Conservation (phyloP, 306 rosid species). For the Vigna reflexopilosa region DNA sequence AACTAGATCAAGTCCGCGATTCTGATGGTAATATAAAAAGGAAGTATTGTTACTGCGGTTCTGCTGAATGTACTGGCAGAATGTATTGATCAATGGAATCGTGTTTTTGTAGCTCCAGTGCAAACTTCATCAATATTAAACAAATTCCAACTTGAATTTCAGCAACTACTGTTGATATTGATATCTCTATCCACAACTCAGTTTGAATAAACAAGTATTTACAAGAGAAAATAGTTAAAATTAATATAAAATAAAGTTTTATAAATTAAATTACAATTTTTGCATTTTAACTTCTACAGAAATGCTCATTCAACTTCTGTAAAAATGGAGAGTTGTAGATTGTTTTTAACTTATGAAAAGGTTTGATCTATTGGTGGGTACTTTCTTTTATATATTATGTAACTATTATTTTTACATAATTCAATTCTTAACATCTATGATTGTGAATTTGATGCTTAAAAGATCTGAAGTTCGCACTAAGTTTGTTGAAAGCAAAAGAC, state of each 20-base stretch:
- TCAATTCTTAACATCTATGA: too few species aligned
- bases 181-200: not conserved
- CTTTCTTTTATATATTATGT: too few species aligned
- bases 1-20: conserved; percentile 75
- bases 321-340: too few species aligned
- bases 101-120: not conserved
- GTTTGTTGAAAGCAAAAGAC: too few species aligned
- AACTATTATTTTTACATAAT: too few species aligned
- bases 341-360: too few species aligned
- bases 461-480: too few species aligned
- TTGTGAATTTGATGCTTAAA: too few species aligned
- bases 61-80: conserved; percentile 79
- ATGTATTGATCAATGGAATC: conserved; percentile 61
- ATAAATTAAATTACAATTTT: not conserved
- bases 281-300: not conserved
- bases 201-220: not conserved
- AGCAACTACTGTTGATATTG: not conserved
- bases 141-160: not conserved
- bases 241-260: not conserved
- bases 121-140: not conserved
- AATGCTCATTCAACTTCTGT: not conserved
- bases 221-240: not conserved
- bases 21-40: conserved; percentile 75
- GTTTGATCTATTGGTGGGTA: not conserved
- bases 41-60: conserved; percentile 87